These are phyloP conservation scores for Corrigiola litoralis DNA, from an alignment of 179 eudicot species.

Conservation along the genomic window DNA sequence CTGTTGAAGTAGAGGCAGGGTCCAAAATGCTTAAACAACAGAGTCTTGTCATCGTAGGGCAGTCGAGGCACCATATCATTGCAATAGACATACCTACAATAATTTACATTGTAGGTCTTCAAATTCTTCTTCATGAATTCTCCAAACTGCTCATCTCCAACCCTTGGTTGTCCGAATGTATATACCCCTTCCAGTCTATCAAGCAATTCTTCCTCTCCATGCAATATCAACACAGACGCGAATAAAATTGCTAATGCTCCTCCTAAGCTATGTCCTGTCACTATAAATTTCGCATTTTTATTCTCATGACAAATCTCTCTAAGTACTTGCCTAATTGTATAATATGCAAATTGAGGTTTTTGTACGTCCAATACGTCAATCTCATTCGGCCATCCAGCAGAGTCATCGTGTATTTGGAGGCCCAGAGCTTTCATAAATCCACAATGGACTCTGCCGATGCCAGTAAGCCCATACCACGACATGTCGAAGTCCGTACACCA, in stretches of 20 bases:
- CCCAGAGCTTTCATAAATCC: slow-evolving; percentile 58
- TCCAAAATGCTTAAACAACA: slow-evolving; percentile 50
- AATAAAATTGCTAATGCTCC: slow-evolving; percentile 54
- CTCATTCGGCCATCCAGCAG: slow-evolving; percentile 34
- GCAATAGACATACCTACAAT: slow-evolving; percentile 46
- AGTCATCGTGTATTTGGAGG: slow-evolving; percentile 22
- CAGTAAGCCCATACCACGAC: slow-evolving; percentile 37
- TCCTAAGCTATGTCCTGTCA: slow-evolving; percentile 56
- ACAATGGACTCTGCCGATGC: slow-evolving; percentile 42
- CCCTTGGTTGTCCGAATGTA: slow-evolving; percentile 60
- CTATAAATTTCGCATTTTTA: slow-evolving; percentile 32
- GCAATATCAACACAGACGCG: slow-evolving; percentile 30
- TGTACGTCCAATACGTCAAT: slow-evolving; percentile 5
- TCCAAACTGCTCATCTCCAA: slow-evolving; percentile 47
- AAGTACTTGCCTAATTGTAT: slow-evolving; percentile 31
- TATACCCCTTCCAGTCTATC: slow-evolving; percentile 43
- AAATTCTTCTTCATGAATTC: slow-evolving; percentile 39
- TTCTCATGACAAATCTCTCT: slow-evolving; percentile 16
- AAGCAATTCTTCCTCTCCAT: slow-evolving; percentile 39
- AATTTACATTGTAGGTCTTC: slow-evolving; percentile 30
- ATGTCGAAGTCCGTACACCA: slow-evolving; percentile 46
- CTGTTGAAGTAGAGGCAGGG: slow-evolving; percentile 40
- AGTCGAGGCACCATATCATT: slow-evolving; percentile 52
- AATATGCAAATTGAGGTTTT: slow-evolving; percentile 32
- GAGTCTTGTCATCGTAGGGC: slow-evolving; percentile 37